Base-by-base conservation (phyloP, 192 early-diverging fungal genomes). In the Coemansia biformis region DNA sequence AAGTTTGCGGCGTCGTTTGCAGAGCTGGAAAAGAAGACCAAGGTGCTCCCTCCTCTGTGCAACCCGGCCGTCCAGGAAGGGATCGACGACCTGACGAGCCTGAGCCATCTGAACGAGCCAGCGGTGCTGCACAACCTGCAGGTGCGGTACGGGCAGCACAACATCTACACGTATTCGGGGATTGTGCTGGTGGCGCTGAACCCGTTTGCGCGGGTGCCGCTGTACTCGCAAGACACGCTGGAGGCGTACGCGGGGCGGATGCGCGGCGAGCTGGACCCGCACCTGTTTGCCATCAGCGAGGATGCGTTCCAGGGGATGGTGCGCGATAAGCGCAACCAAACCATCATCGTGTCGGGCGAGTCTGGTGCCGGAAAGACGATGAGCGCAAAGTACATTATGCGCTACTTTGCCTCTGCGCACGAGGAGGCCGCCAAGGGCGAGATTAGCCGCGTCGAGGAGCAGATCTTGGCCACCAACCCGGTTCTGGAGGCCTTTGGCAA, bases 401-500 rank as follows among this genome's bases (percentile, higher is more conserved):
- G 93, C 16, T 97, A 97, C 75, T 95, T 97, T 80, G 83, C 85
- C 12, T 83, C 85, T 2, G 87, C 81, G 7, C 83, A 89, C 56
- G 85, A 88, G 46, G 73, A 59, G 29, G 22, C 24, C 15, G 76
- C 74, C 31, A 47, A 48, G 40, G 46, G 32, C n/a, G 56, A 59
- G 35, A 49, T 67, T 37, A 46, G 70, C 65, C 35, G 81, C 55
- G 59, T 69, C 2, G 88, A 91, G 57, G 86, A 91, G 55, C 84
- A 86, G 75, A 86, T 91, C 47, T 57, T 91, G 47, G 86, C 96
- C 4, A 99, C 93, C 32, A 99, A 99, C 76, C 96, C 96, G 10
- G 96, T 99, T 61, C 93, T 96, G 80, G 96, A 99, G 82, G 86
- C 96, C 38, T 99, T 99, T 63, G 96, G 96, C 57, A 99, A 99